Base-by-base conservation (phyloP, 768 basidiomycete genomes). In the Panaeolus cyanescens region DNA sequence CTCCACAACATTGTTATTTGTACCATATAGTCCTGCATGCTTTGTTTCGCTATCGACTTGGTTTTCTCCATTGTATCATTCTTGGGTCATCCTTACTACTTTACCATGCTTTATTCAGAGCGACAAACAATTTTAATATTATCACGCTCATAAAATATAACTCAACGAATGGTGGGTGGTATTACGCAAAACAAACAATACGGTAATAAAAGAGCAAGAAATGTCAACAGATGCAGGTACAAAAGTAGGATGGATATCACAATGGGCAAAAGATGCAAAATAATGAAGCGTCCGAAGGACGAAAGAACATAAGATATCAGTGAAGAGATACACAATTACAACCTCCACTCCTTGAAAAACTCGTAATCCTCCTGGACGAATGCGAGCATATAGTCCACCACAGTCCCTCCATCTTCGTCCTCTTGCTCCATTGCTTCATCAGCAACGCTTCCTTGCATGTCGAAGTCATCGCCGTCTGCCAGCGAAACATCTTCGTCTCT, bases 321-420 rank as follows among this genome's bases (percentile, higher is more conserved):
- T 57, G 33, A 58, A 32, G 56, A 33, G 33, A 12, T 32, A 36
- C 25, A 28, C 45, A 39, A 58, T 59, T 78, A 86, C 71, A 89
- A 30, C 56, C 86, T 81, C 90, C 91, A 92, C 40, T 89, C 88
- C 60, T 75, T 79, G 75, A 94, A 94, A 72, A 82, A 88, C 34
- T 88, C 87, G 70, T 80, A 83, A 65, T 93, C 89, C 39, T 68
- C 70, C 56, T 81, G 77, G 25, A 90, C 87, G 65, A 86, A 82
- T 15, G 77, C 70, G 31, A 97, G 77, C 93, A 97, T 95, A 68
- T 93, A 95, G 59, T 95, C 93, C 37, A 89, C 87, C 17, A 90
- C 79, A 8, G 86, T 88, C 15, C 92, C 93, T 1, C 90, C 89
- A 34, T 90, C 87, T 0, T 80, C 82, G 13, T 77, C 82, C 3